Conservation (phyloP, 140 eudicot genomes). For the Flaveria floridana region DNA sequence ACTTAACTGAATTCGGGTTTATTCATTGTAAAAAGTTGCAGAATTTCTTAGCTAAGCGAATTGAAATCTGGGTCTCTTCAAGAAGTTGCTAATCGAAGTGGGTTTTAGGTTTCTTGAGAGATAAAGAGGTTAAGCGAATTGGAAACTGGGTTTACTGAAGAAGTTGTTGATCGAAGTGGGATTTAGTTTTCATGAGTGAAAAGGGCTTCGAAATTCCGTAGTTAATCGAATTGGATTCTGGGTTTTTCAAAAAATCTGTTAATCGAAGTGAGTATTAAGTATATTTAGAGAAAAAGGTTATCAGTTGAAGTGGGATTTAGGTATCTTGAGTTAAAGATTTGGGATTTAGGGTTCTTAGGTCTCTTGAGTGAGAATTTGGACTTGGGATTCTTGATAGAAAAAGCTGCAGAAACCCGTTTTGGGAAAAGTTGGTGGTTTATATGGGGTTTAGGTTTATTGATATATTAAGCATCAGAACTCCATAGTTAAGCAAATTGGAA, state of each 20-base stretch:
- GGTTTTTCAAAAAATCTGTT: slow-evolving; percentile 7
- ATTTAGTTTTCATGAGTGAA: neutral
- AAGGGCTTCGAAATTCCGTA: no score
- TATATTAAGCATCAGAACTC: neutral
- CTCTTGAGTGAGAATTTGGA: neutral
- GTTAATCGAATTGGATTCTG: neutral
- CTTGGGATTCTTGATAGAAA: neutral
- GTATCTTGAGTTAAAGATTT: neutral
- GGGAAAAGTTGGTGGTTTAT: no score
- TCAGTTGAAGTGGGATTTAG: no score
- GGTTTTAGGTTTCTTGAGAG: no score
- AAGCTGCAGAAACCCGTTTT: neutral
- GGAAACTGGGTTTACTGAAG: slow-evolving; percentile 16
- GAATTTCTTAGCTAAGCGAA: no score
- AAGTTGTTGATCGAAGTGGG: slow-evolving; percentile 5
- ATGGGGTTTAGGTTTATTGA: no score
- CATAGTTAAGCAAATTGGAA: neutral
- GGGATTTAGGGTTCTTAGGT: neutral
- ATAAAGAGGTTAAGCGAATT: neutral
- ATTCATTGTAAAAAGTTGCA: no score
- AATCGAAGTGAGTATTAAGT: slow-evolving; percentile 5
- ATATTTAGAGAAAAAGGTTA: neutral
- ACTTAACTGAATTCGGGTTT: neutral
- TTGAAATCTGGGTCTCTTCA: no score
- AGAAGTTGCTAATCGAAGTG: no score